Evolutionary conservation across 2,329 filamentous ascomycete species (phyloP).

Genomic region (Aureobasidium sp.): DNA sequence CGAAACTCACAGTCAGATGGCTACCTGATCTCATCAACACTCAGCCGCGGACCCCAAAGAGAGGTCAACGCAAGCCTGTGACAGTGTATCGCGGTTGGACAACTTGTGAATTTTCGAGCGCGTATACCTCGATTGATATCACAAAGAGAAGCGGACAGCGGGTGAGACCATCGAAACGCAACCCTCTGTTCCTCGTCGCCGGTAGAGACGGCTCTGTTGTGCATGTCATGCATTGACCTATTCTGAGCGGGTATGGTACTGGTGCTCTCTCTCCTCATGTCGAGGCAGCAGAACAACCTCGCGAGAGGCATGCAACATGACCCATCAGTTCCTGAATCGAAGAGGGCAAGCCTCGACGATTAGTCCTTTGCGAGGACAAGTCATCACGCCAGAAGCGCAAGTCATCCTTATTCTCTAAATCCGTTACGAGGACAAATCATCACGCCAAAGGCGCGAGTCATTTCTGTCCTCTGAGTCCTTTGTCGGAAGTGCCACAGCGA

Average conservation of each 20-base stretch:
- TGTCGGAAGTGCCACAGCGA: neutral
- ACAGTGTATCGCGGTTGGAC: neutral
- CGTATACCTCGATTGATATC: neutral
- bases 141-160: neutral
- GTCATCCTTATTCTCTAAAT: too few relatives aligned
- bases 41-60: constrained; percentile 2
- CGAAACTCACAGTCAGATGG: neutral
- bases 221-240: constrained; percentile 1
- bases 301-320: constrained; percentile 1
- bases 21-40: constrained; percentile 5
- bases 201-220: neutral
- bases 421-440: neutral
- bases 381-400: neutral
- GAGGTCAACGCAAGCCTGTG: neutral
- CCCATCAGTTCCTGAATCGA: neutral
- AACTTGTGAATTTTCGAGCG: neutral
- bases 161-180: neutral
- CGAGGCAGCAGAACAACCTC: neutral
- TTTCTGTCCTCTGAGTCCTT: neutral
- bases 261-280: neutral
- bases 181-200: neutral
- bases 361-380: neutral
- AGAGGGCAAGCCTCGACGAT: neutral
- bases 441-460: neutral
- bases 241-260: neutral